Evolutionary conservation across 2,329 filamentous ascomycete species (phyloP), one percentile per base, ranked within the genome.

Genomic region (Ascochyta viciae-villosae): DNA sequence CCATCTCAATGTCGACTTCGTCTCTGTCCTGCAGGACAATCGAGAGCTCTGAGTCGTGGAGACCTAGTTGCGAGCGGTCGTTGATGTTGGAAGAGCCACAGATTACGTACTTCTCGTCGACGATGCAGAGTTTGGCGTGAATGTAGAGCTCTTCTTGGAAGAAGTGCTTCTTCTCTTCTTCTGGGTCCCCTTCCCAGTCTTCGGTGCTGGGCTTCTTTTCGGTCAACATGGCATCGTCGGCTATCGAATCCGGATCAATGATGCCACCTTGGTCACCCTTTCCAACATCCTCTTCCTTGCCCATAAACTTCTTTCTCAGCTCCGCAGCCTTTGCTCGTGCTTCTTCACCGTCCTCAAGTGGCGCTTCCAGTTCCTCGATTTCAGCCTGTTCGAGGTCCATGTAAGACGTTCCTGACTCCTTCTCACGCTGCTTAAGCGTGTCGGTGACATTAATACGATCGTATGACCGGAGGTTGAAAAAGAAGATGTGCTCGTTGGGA

Each of bases 71-170:
- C 46, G 91, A 87, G 51, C 94, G 89, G 73, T 98, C 94, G 74
- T 97, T 98, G 67, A 97, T 83, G 76, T 97, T 98, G 61, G 90
- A 91, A 24, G 89, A 92, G 16, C 92, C 92, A 71, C 92, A 95
- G 49, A 97, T 86, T 1, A 90, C 92, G 43, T 92, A 84, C 50
- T 87, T 87, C 74, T 98, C 94, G 71, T 98, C 93, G 1, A 89
- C 89, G 64, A 97, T 94, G 63, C 95, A 83, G 50, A 97, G 83
- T 78, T 98, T 99, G 26, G 87, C 90, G 74, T 99, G 95, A 43
- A 98, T 89, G 74, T 99, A 99, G 2, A 98, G 84, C 75, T 99
- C 94, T 74, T 99, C 95, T 72, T 96, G 94, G 56, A 98, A 89
- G 81, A 95, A 96, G 72, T 96, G 91, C 50, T 89, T 84, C 54